Evolutionary conservation across 768 basidiomycete genomes (phyloP), one percentile per base, ranked within the genome.

Genomic region (Naganishia vaughanmartiniae): DNA sequence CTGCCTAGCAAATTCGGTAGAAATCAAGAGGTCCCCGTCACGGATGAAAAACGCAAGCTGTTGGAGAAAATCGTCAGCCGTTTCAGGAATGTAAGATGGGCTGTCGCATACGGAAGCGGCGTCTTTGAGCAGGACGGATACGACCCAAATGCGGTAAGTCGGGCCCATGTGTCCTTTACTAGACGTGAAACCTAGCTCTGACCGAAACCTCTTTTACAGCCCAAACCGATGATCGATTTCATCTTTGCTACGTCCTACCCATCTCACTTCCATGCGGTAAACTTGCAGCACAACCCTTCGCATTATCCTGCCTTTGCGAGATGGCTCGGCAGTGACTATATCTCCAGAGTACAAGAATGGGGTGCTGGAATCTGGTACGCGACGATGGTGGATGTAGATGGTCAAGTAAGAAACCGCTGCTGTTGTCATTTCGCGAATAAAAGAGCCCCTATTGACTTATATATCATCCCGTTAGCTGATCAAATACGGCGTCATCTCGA

Each of bases 311-410:
- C 93, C 17, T 88, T 90, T 75, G 89, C 92, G n/a, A 86, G 93
- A n/a, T 74, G 87, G 51, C 81, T 96, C 11, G 96, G 96, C 1
- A 89, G 89, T 11, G 86, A 85, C 34, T 91, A 92, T 79, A 88
- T 97, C n/a, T 85, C 89, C 21, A 85, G 84, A 66, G 82, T 94
- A 60, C 89, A 96, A 82, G 88, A 79, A 56, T 72, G 75, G 39
- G 83, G 83, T 3, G 94, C 96, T 0, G 92, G 93, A 6, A 87
- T 97, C 26, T 99, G 96, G 96, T 99, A 95, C 81, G 96, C 96
- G 75, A 87, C 95, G 0, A 91, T 89, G 81, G 88, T 94, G 34
- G 87, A 88, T 7, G 87, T 94, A 81, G 85, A 87, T 65, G 92
- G 89, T 63, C 89, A 90, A 76, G 92, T 96, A 81, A 45, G 81